phyloP scores from a whole-genome alignment of 495 filamentous ascomycete species.

The Parathielavia appendiculata region DNA sequence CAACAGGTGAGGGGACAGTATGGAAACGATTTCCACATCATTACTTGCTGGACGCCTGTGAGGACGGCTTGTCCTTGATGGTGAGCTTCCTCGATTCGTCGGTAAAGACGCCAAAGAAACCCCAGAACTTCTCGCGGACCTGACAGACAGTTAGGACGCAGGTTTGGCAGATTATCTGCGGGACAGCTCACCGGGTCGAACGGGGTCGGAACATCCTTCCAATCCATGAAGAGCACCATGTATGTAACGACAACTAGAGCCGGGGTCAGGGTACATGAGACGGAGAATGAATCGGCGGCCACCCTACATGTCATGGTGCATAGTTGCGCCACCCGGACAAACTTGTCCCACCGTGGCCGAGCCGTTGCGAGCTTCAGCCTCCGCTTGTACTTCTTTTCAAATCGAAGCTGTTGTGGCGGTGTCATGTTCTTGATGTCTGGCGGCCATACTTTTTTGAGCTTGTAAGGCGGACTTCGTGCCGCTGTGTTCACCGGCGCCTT shows the following conservation, averaged over 20 bases:
- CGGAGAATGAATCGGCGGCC: not conserved
- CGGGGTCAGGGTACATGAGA: conserved; percentile 7
- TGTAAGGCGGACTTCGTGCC: conserved; percentile 49
- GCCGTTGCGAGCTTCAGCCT: conserved; percentile 66
- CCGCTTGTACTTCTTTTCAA: conserved; percentile 70
- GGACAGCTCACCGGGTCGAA: conserved; percentile 51
- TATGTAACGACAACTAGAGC: conserved; percentile 64
- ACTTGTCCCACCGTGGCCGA: conserved; percentile 69
- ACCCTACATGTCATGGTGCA: conserved; percentile 55
- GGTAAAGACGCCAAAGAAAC: conserved; percentile 27
- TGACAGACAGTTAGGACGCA: conserved; percentile 6
- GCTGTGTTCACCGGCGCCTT: conserved; percentile 15
- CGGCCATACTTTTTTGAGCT: conserved; percentile 85
- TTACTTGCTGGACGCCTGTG: not conserved
- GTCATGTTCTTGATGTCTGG: conserved; percentile 82
- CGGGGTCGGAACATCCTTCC: conserved; percentile 55
- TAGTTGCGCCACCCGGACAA: conserved; percentile 64
- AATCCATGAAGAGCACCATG: conserved; percentile 73
- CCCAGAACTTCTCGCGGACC: conserved; percentile 26
- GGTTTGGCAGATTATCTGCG: not conserved
- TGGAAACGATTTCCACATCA: not conserved
- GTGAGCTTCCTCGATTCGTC: conserved; percentile 19
- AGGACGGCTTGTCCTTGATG: not conserved
- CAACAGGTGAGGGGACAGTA: conserved; percentile 5
- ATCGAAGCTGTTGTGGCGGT: conserved; percentile 75